Base-by-base conservation (phyloP, 768 basidiomycete genomes). In the Hebeloma cylindrosporum region DNA sequence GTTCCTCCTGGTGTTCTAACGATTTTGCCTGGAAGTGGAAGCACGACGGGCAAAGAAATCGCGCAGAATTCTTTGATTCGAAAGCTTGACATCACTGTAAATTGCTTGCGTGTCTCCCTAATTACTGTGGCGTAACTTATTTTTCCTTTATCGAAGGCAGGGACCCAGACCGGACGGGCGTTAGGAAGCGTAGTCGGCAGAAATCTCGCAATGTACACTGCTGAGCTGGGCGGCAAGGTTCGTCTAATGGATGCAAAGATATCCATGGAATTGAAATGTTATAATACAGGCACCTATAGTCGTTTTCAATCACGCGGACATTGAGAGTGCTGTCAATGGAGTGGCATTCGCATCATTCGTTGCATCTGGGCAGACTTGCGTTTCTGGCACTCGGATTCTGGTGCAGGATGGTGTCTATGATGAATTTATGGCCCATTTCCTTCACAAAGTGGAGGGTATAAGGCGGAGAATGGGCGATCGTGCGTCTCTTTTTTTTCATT, bases 221-320 rank as follows among this genome's bases (percentile, higher is more conserved):
- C 91, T 0, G 91, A 93, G 57, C 70, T 93, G 4, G 91, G 91
- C 14, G 91, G 91, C 22, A 92, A 93, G 74, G 88, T 82, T n/a
- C n/a, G n/a, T n/a, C n/a, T n/a, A n/a, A n/a, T n/a, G n/a, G n/a
- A n/a, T n/a, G n/a, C n/a, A n/a, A n/a, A n/a, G n/a, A n/a, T n/a
- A n/a, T n/a, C n/a, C n/a, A n/a, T n/a, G n/a, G 22, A 5, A 30
- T 29, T 21, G n/a, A 23, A 38, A 9, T 23, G 29, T 13, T 16
- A 13, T n/a, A 18, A 14, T 17, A 17, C 48, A 90, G 88, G 84
- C 91, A 9, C 90, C 91, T 0, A 79, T 93, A 32, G 59, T 93
- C 8, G 71, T 93, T 7, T 93, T 92, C 57, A 70, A 83, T 38
- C 88, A 93, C 58, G 83, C 88, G 5, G 84, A 92, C 55, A 56